These are phyloP conservation scores for Linnemannia elongata DNA, from an alignment of 192 early-diverging fungal species.

Conservation along the genomic window DNA sequence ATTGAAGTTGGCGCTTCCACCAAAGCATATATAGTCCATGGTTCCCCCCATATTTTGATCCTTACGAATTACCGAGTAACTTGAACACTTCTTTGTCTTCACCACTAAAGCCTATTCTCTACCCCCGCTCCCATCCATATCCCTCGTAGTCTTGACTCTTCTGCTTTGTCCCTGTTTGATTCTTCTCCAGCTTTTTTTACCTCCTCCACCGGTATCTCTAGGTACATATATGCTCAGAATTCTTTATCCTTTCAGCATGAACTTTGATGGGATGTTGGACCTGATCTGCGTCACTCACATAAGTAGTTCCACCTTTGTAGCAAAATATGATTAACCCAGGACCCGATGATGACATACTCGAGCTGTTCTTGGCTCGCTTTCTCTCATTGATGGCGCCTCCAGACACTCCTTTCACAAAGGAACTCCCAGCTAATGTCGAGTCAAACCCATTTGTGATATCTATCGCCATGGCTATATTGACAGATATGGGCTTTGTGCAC, in stretches of 20 bases:
- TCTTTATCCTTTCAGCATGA: background rate
- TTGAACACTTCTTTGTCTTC: no score
- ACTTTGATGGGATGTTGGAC: no score
- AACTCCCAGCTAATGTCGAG: constrained; percentile 19
- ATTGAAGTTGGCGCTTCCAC: no score
- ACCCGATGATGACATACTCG: background rate
- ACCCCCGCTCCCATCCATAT: background rate
- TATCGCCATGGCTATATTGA: background rate
- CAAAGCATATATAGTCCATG: no score
- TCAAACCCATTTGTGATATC: background rate
- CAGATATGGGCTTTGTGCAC: background rate
- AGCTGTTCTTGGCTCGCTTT: background rate
- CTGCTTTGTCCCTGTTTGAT: background rate
- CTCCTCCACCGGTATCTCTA: background rate
- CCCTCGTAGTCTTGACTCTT: background rate
- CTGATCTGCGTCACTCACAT: background rate
- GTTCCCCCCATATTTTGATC: no score
- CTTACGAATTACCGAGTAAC: no score
- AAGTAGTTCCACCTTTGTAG: background rate
- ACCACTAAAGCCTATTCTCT: no score
- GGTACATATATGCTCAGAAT: background rate
- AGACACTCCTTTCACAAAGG: background rate
- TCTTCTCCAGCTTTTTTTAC: background rate
- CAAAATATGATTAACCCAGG: background rate
- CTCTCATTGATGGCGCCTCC: background rate